Percentiles rank a stretch among this genome's conserved stretches.
These are phyloP conservation scores for Raphidocelis subcapitata DNA, from an alignment of 139 green algal species.

Conservation along the genomic window DNA sequence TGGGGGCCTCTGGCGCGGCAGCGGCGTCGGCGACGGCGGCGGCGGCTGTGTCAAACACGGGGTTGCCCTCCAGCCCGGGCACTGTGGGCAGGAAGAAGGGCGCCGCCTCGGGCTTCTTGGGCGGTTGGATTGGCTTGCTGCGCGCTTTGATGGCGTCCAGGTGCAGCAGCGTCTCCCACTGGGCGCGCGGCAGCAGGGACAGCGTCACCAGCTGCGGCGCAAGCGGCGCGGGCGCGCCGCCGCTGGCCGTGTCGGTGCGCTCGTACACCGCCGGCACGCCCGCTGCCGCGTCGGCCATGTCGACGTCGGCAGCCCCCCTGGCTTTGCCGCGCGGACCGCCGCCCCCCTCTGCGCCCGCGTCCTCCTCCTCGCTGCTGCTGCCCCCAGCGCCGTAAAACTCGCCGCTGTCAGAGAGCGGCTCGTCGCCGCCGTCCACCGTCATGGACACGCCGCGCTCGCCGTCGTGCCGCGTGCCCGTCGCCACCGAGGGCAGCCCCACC, in stretches of 20 bases:
- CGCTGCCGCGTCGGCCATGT: no score
- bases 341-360: background rate
- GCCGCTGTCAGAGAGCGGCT: background rate
- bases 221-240: conserved; percentile 63
- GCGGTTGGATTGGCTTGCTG: conserved; percentile 73
- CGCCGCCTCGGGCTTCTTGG: conserved; percentile 91
- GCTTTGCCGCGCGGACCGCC: background rate
- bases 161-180: conserved; percentile 89
- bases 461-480: background rate
- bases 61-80: conserved; percentile 42
- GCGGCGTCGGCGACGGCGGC: background rate
- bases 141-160: conserved; percentile 92
- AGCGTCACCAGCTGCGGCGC: conserved; percentile 80
- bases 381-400: background rate
- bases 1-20: background rate
- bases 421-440: background rate
- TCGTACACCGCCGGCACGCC: conserved; percentile 15
- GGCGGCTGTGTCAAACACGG: conserved; percentile 51
- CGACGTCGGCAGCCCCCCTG: no score
- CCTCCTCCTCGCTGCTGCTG: conserved; percentile 3
- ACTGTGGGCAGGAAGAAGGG: conserved; percentile 98
- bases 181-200: conserved; percentile 77
- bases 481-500: conserved; percentile 41
- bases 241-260: conserved; percentile 25
- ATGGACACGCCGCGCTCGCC: no score